A percentile compares a stretch with the other conserved stretches of the same genome.
Evolutionary conservation across 345 rosid species (phyloP).

Genomic region (Eucalyptus shirleyi): DNA sequence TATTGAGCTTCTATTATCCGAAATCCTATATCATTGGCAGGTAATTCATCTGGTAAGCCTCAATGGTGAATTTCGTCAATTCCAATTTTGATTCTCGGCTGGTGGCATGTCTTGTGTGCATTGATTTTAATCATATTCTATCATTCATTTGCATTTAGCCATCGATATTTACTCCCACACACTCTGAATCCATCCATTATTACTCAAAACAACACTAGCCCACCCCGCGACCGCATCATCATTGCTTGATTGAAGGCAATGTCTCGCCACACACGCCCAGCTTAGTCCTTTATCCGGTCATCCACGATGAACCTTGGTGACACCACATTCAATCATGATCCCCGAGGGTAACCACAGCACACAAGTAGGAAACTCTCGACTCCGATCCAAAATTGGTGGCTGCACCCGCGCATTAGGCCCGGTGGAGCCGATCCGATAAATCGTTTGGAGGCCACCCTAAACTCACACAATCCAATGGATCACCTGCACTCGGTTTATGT

Average conservation of each 20-base stretch:
- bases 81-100: no score
- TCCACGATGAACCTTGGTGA: background rate
- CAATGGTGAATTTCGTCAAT: no score
- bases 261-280: background rate
- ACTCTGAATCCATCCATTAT: no score
- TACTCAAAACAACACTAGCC: no score
- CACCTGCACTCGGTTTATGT: background rate
- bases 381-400: background rate
- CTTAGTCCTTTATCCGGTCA: background rate
- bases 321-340: background rate
- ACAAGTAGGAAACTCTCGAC: background rate
- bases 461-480: background rate
- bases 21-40: no score
- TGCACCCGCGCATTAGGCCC: background rate
- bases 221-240: no score
- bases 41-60: no score
- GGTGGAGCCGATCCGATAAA: background rate
- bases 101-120: no score
- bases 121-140: no score
- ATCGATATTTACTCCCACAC: no score
- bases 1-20: no score
- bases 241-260: background rate
- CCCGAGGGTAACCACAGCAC: background rate
- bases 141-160: no score
- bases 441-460: background rate